Evolutionary conservation across 2,329 filamentous ascomycete genomes (phyloP), one percentile per base, ranked within the genome.

Genomic region (Parafenestella ontariensis): DNA sequence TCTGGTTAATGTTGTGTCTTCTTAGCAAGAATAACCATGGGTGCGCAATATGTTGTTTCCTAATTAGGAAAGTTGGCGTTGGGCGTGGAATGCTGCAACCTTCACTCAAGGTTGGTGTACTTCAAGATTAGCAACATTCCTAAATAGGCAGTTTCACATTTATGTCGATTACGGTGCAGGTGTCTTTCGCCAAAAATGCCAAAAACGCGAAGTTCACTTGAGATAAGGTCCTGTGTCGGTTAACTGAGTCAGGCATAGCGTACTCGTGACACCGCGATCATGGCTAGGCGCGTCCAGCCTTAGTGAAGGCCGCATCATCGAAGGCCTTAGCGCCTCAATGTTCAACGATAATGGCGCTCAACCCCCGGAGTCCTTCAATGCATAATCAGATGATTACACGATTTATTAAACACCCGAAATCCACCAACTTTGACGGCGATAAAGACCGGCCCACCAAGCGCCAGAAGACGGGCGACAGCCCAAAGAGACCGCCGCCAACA

Each of bases 341-440:
- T 39, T 54, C 24, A 34, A 52, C 61, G 24, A 61, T 52, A 57
- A 75, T 75, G 72, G 69, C 62, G 20, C 65, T 82, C 62, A 73
- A 75, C 59, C 61, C 70, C 47, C 74, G 73, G 64, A 77, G 70
- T 49, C 66, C 76, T 34, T 78, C 78, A 5, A 78, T 78, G 55
- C 78, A 81, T 59, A 81, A 81, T 66, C 74, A 74, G 34, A 82
- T 82, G 79, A 74, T 78, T 29, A 77, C 77, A n/a, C 68, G 70
- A 41, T 74, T 73, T 26, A 74, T 79, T 15, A 74, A 76, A 21
- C 78, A 80, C 50, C 74, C 78, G 2, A 77, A 77, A 62, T 79
- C 78, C 9, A 80, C 77, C 9, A 77, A 78, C 26, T 78, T 75
- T 58, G 69, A 78, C 52, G 72, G 71, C 52, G 69, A 74, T 20